Evolutionary conservation across 2,329 filamentous ascomycete species (phyloP).

Genomic region (Aaosphaeria arxii): DNA sequence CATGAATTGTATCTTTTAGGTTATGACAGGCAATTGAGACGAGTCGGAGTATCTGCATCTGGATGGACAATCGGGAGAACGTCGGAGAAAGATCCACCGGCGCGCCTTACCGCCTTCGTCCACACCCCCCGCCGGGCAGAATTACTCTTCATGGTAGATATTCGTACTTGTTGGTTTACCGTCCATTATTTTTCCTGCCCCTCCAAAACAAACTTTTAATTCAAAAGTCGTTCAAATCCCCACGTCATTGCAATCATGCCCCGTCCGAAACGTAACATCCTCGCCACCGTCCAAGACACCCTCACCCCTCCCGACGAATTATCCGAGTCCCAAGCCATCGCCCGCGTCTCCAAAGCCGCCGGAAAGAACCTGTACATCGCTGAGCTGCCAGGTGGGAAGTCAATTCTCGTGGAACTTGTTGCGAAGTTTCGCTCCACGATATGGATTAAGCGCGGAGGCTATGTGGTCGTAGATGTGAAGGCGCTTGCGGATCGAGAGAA

Average conservation of each 20-base stretch:
- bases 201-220: slow-evolving; percentile 7
- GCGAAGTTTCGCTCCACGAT: slow-evolving; percentile 86
- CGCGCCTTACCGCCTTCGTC: too few relatives aligned
- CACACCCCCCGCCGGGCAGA: too few relatives aligned
- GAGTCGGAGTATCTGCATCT: too few relatives aligned
- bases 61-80: too few relatives aligned
- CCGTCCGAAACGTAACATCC: slow-evolving; percentile 72
- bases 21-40: too few relatives aligned
- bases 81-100: too few relatives aligned
- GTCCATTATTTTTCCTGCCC: background rate
- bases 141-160: too few relatives aligned
- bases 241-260: slow-evolving; percentile 51
- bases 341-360: slow-evolving; percentile 74
- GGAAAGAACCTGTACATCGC: slow-evolving; percentile 89
- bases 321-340: slow-evolving; percentile 59
- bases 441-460: slow-evolving; percentile 88
- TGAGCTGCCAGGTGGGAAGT: slow-evolving; percentile 61
- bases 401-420: slow-evolving; percentile 75
- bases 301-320: slow-evolving; percentile 57
- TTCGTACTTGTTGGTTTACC: too few relatives aligned
- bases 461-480: slow-evolving; percentile 75
- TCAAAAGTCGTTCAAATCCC: background rate
- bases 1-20: too few relatives aligned
- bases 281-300: slow-evolving; percentile 74
- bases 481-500: slow-evolving; percentile 66